These are phyloP conservation scores for Juncus inflexus DNA, from an alignment of 176 grass and related monocot species.

Conservation along the genomic window DNA sequence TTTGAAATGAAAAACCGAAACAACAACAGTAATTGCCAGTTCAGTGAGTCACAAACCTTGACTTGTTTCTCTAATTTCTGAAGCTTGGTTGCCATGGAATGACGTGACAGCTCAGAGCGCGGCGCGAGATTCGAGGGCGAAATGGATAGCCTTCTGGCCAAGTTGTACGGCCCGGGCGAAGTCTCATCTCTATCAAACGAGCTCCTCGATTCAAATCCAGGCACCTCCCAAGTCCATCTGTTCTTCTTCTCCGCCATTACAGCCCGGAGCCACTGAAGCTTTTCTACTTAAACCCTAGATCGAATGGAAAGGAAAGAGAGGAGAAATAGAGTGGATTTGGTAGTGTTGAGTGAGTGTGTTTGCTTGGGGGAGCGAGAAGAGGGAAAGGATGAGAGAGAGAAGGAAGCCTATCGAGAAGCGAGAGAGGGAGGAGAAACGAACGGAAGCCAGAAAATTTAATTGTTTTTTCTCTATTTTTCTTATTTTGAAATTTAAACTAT, in stretches of 20 bases:
- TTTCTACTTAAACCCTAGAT: constrained; percentile 56
- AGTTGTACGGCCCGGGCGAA: constrained; percentile 27
- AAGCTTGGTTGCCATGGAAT: constrained; percentile 40
- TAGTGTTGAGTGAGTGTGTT: neutral
- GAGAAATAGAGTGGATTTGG: neutral
- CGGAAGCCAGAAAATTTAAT: constrained; percentile 48
- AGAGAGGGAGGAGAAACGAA: constrained; percentile 43
- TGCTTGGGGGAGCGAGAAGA: neutral
- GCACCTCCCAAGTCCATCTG: constrained; percentile 85
- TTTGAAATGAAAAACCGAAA: neutral
- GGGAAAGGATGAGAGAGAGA: neutral
- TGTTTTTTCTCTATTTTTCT: constrained; percentile 41
- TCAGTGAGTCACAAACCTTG: constrained; percentile 10
- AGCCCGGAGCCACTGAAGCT: constrained; percentile 15
- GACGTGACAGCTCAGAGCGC: constrained; percentile 7
- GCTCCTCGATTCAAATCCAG: constrained; percentile 63
- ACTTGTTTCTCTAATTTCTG: constrained; percentile 42
- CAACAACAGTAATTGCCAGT: neutral
- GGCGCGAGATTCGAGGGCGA: constrained; percentile 33
- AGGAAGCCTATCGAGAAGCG: constrained; percentile 37
- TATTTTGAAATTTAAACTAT: constrained; percentile 11
- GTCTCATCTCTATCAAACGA: constrained; percentile 37
- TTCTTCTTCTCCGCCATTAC: constrained; percentile 73
- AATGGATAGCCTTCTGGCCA: constrained; percentile 33
- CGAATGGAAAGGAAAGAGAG: constrained; percentile 6